Evolutionary conservation across 306 rosid genomes (phyloP), one percentile per base, ranked within the genome.

Genomic region (Lotus japonicus): DNA sequence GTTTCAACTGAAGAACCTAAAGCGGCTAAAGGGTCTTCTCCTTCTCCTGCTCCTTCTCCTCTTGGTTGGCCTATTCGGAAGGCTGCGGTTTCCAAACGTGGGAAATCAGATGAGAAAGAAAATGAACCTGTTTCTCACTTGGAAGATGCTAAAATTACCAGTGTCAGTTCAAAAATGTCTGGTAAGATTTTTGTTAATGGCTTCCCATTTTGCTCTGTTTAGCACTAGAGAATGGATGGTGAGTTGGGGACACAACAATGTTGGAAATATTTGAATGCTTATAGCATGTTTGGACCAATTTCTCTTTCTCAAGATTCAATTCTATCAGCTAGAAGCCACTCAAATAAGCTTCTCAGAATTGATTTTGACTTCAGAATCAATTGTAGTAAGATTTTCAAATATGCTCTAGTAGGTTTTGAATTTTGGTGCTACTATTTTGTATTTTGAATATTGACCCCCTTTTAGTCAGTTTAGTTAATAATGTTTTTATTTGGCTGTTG

Each of bases 11-110:
- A 43, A 52, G 87, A 77, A 49, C 61, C 61, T 17, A 80, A 80
- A 72, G 85, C 60, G 49, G 56, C 71, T 11, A 80, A 77, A 66
- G 85, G 77, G 73, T 72, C 67, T 36, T 80, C 86, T 58, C 80
- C 95, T 21, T 21, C 26, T 21, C 3, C n/a, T n/a, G n/a, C 26
- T 9, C 76, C 88, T 65, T 50, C 83, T 16, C 87, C 79, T 50
- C 82, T 84, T 74, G 95, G 95, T 9, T 91, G 92, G 95, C 98
- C 96, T 18, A 81, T 84, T 49, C 74, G 88, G 61, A 86, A 90
- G 67, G 91, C 88, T 61, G 77, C 82, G 0, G 67, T 84, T 5
- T 62, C 87, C 56, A 84, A 80, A 71, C 76, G 81, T 68, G 61
- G 78, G 5, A 78, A 72, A 59, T 83, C 83, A 55, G 87, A 77